Conservation (phyloP, 139 green algal species). For the Limnomonas spitsbergensis region DNA sequence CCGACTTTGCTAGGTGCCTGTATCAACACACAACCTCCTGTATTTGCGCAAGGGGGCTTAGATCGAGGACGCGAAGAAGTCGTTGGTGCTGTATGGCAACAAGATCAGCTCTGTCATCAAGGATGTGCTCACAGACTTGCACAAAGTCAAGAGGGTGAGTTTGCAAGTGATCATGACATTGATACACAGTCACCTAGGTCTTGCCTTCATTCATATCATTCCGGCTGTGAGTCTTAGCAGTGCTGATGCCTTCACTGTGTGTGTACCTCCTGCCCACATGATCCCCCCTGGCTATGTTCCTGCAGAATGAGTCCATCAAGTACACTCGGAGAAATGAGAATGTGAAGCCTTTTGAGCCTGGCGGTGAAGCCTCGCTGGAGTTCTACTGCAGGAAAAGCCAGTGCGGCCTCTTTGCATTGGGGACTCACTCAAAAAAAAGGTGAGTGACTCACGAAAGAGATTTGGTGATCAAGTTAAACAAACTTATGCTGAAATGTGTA, state of each 20-base stretch:
- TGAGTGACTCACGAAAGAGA: too few relatives aligned
- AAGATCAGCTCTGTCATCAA: slow-evolving; percentile 73
- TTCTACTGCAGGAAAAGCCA: slow-evolving; percentile 64
- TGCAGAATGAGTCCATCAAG: slow-evolving; percentile 63
- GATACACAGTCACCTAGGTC: background rate
- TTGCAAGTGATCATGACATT: background rate
- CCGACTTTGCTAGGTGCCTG: too few relatives aligned
- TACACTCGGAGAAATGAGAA: slow-evolving; percentile 81
- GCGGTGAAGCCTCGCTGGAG: slow-evolving; percentile 77
- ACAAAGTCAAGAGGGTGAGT: slow-evolving; percentile 76
- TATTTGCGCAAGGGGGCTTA: slow-evolving; percentile 28
- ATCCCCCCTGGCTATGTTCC: too few relatives aligned
- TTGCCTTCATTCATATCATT: background rate
- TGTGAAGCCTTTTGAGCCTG: slow-evolving; percentile 81
- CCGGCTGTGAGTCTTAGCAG: background rate
- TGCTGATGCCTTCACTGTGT: background rate
- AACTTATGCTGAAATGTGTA: too few relatives aligned
- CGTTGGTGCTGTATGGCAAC: slow-evolving; percentile 68
- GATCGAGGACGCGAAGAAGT: slow-evolving; percentile 75
- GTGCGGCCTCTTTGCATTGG: slow-evolving; percentile 78
- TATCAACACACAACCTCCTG: background rate
- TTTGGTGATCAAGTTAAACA: too few relatives aligned
- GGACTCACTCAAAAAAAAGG: slow-evolving; percentile 87
- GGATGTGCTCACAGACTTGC: slow-evolving; percentile 66
- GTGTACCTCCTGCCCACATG: too few relatives aligned